A percentile compares a stretch with the other conserved stretches of the same genome.
These are phyloP conservation scores for Saccharomyces hybrid DNA, from an alignment of 1,139 yeast species.

Conservation along the genomic window DNA sequence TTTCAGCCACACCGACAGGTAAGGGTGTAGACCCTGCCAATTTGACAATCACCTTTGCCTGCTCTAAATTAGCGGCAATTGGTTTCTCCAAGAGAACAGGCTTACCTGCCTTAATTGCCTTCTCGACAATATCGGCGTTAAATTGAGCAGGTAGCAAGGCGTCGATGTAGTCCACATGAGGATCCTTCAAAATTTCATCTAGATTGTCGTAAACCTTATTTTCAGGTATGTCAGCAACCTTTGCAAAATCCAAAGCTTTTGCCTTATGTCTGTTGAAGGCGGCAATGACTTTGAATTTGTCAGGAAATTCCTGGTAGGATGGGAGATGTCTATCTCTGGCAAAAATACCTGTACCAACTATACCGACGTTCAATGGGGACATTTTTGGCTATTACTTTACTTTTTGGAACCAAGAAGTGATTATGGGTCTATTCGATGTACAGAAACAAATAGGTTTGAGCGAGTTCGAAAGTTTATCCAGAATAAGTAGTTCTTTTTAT, in stretches of 20 bases:
- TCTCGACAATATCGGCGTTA: conserved; percentile 58
- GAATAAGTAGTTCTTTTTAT: neutral
- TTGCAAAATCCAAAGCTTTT: conserved; percentile 78
- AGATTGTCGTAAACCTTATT: conserved; percentile 54
- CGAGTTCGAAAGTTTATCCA: neutral
- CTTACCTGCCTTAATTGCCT: conserved; percentile 57
- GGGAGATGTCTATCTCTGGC: conserved; percentile 83
- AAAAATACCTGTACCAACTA: conserved; percentile 88
- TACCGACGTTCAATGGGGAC: conserved; percentile 48
- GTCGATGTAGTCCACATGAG: conserved; percentile 65
- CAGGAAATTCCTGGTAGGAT: conserved; percentile 43
- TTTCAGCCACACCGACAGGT: conserved; percentile 75
- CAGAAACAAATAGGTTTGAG: neutral
- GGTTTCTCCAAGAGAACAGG: conserved; percentile 85
- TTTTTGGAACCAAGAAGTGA: neutral
- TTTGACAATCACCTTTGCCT: conserved; percentile 71
- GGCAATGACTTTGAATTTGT: conserved; percentile 44
- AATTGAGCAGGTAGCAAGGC: conserved; percentile 80
- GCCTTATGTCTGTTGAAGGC: conserved; percentile 75
- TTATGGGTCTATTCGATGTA: neutral
- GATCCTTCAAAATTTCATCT: conserved; percentile 58
- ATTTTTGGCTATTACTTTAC: neutral
- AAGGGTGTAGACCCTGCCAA: conserved; percentile 49
- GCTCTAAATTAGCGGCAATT: conserved; percentile 74
- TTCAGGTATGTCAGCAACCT: conserved; percentile 45